These are phyloP conservation scores for Euphorbia corollata DNA, from an alignment of 441 rosid species.

Conservation along the genomic window DNA sequence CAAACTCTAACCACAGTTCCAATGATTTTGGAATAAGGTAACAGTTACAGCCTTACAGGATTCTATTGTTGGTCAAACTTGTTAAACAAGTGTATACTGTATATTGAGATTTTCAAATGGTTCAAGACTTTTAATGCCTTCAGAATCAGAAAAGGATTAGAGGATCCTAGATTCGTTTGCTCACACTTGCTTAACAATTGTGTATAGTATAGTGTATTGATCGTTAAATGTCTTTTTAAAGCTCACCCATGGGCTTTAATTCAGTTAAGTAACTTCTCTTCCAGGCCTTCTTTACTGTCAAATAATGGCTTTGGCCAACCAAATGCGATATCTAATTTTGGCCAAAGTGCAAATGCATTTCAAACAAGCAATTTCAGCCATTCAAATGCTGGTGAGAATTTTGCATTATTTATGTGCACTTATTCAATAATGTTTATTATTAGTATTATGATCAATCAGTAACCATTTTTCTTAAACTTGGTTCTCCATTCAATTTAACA, in stretches of 20 bases:
- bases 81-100: not conserved
- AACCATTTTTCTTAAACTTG: slow-evolving; percentile 27
- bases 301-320: slow-evolving; percentile 43
- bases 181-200: not conserved
- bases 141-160: not conserved
- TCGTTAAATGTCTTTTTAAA: not conserved
- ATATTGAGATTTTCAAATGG: not conserved
- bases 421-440: slow-evolving; percentile 9
- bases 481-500: slow-evolving; percentile 21
- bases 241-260: not conserved
- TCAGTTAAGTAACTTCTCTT: slow-evolving; percentile 8
- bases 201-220: not conserved
- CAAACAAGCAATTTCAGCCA: slow-evolving; percentile 23
- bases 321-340: slow-evolving; percentile 30
- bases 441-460: slow-evolving; percentile 22
- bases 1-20: slow-evolving; percentile 34
- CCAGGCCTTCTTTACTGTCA: slow-evolving; percentile 34
- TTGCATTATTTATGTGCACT: slow-evolving; percentile 7
- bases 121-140: not conserved
- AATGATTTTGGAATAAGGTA: slow-evolving; percentile 37
- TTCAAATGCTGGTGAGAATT: slow-evolving; percentile 29
- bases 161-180: not conserved
- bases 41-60: slow-evolving; percentile 14
- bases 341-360: slow-evolving; percentile 34
- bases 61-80: slow-evolving; percentile 12